Conservation (phyloP, 345 rosid species). For the Euphorbia peplus region DNA sequence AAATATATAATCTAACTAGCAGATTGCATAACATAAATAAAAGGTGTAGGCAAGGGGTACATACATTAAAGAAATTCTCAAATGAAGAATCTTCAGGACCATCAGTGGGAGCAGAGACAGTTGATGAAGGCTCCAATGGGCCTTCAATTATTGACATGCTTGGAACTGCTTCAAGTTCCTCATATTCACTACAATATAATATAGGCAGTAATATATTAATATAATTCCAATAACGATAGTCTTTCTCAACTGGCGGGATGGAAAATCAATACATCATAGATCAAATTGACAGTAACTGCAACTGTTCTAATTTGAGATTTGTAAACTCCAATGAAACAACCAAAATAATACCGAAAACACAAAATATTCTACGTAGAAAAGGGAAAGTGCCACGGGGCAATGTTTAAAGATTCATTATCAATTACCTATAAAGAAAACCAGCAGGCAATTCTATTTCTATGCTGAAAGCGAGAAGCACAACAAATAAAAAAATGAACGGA, state of each 20-base stretch:
- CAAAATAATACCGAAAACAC: neutral
- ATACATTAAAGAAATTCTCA: slow-evolving; percentile 58
- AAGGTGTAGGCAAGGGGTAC: slow-evolving; percentile 8
- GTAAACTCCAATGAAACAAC: slow-evolving; percentile 6
- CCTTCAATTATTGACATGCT: slow-evolving; percentile 55
- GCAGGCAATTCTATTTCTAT: neutral
- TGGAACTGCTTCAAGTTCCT: slow-evolving; percentile 65
- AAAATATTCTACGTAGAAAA: neutral
- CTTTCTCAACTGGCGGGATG: slow-evolving; percentile 6
- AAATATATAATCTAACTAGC: neutral
- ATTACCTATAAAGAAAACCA: neutral
- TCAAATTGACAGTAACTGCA: no score
- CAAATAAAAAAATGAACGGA: neutral
- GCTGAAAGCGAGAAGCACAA: neutral
- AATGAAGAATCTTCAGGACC: slow-evolving; percentile 52
- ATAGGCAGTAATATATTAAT: neutral
- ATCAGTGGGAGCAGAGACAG: slow-evolving; percentile 35
- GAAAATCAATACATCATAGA: slow-evolving; percentile 1
- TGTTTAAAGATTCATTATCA: neutral
- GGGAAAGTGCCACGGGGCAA: neutral
- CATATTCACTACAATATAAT: slow-evolving; percentile 45
- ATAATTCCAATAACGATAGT: neutral
- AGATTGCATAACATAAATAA: neutral
- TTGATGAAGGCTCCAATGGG: slow-evolving; percentile 53
- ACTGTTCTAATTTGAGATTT: neutral